A percentile compares a stretch with the other conserved stretches of the same genome.
Conservation (phyloP, 2,329 filamentous ascomycete species). For the Xylariaceae sp. region DNA sequence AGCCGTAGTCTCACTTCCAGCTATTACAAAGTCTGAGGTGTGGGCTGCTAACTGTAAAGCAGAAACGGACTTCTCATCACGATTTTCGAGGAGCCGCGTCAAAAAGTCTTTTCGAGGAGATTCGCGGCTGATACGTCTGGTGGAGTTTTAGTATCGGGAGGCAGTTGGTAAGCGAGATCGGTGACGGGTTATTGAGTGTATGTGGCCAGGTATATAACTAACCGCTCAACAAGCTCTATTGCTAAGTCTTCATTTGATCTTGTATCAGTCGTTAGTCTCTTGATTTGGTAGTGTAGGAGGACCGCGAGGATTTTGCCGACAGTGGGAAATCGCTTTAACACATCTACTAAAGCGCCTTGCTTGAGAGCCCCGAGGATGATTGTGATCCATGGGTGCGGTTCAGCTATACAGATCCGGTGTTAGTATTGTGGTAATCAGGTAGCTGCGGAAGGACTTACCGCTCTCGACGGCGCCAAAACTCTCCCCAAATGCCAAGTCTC, state of each 20-base stretch:
- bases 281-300: constrained; percentile 23
- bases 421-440: not conserved
- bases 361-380: constrained; percentile 27
- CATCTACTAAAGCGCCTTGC: constrained; percentile 31
- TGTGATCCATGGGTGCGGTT: constrained; percentile 35
- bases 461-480: constrained; percentile 29
- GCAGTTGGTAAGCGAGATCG: not conserved
- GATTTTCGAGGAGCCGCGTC: constrained; percentile 33
- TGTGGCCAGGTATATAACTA: not conserved
- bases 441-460: constrained; percentile 16
- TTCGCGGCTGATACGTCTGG: constrained; percentile 27
- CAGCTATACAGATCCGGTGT: constrained; percentile 13
- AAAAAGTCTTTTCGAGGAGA: constrained; percentile 34
- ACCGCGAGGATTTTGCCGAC: constrained; percentile 20
- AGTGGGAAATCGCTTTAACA: constrained; percentile 34
- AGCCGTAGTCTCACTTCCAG: constrained; percentile 33
- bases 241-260: constrained; percentile 28
- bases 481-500: constrained; percentile 34
- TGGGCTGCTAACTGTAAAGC: constrained; percentile 39
- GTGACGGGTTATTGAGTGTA: not conserved
- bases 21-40: constrained; percentile 37
- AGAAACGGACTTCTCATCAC: constrained; percentile 27
- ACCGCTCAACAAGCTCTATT: constrained; percentile 30
- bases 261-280: constrained; percentile 24
- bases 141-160: not conserved